phyloP scores from a whole-genome alignment of 352 stramenopile species.

The Globisporangium canariense region DNA sequence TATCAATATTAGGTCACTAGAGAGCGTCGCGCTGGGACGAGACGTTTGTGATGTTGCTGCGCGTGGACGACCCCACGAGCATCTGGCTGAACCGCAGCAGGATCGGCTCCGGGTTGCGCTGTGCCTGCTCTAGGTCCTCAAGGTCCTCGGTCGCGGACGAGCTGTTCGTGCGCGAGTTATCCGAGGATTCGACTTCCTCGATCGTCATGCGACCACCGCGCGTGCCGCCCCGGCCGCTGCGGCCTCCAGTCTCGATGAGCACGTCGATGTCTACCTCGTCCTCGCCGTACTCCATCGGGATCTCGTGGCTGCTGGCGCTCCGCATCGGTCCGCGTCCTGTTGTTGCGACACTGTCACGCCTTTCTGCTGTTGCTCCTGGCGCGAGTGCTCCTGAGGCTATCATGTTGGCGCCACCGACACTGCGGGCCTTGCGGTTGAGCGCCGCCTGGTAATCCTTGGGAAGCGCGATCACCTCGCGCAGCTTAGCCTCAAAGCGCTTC shows the following conservation, averaged over 20 bases:
- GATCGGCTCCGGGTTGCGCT: conserved; percentile 51
- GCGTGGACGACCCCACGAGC: conserved; percentile 20
- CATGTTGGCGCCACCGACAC: neutral
- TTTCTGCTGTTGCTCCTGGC: neutral
- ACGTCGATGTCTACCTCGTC: conserved; percentile 17
- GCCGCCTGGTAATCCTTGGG: conserved; percentile 42
- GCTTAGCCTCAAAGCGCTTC: conserved; percentile 76
- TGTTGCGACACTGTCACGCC: neutral
- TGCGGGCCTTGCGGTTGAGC: conserved; percentile 9
- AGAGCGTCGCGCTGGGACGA: conserved; percentile 12
- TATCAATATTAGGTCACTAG: neutral
- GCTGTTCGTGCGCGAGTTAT: conserved; percentile 23
- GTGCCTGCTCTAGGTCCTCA: conserved; percentile 43
- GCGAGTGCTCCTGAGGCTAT: neutral
- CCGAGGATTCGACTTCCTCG: conserved; percentile 27
- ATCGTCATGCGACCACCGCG: conserved; percentile 1
- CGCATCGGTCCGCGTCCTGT: neutral
- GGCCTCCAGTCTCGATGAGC: conserved; percentile 7
- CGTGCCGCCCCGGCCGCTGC: conserved; percentile 2
- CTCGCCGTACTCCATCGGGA: neutral
- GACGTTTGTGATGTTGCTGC: conserved; percentile 19
- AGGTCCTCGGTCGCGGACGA: conserved; percentile 6
- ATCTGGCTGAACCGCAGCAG: conserved; percentile 43
- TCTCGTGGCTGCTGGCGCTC: neutral
- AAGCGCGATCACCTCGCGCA: conserved; percentile 77